Conservation (phyloP, 2,329 filamentous ascomycete species). For the Epicoccum nigrum region DNA sequence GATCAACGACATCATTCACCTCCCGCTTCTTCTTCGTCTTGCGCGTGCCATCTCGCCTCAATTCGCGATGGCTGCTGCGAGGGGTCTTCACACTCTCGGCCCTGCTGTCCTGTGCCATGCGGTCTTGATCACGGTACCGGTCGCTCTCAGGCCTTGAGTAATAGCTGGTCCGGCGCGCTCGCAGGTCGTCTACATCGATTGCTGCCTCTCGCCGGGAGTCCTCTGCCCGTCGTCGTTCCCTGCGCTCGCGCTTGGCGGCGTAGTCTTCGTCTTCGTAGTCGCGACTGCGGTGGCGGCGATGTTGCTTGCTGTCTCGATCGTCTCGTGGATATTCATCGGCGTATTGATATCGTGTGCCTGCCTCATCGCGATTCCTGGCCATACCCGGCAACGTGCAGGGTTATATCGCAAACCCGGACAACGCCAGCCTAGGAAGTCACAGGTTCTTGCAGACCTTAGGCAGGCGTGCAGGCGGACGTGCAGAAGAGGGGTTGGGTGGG, state of each 20-base stretch:
- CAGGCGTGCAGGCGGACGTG: slow-evolving; percentile 38
- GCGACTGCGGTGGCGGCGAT: slow-evolving; percentile 36
- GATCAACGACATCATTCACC: slow-evolving; percentile 31
- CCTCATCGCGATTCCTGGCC: slow-evolving; percentile 42
- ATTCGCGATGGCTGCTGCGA: slow-evolving; percentile 37
- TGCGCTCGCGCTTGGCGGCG: slow-evolving; percentile 37
- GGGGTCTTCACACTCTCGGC: slow-evolving; percentile 36
- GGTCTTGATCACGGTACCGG: slow-evolving; percentile 36
- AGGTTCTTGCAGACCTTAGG: slow-evolving; percentile 39
- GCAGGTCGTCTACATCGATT: slow-evolving; percentile 50
- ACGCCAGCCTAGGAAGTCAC: slow-evolving; percentile 40
- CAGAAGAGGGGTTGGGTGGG: slow-evolving; percentile 26
- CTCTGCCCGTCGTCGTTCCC: slow-evolving; percentile 42
- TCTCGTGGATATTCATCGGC: slow-evolving; percentile 35
- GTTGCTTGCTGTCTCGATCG: slow-evolving; percentile 38
- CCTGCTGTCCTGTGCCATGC: slow-evolving; percentile 40
- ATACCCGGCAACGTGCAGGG: slow-evolving; percentile 39
- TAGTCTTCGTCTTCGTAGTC: slow-evolving; percentile 35
- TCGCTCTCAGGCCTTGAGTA: slow-evolving; percentile 43
- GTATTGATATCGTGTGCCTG: slow-evolving; percentile 40
- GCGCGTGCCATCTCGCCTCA: slow-evolving; percentile 36
- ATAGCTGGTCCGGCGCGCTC: slow-evolving; percentile 48
- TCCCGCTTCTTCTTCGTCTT: slow-evolving; percentile 37
- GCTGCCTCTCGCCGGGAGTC: slow-evolving; percentile 34
- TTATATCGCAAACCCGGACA: slow-evolving; percentile 35